Percentiles rank a stretch among this genome's conserved stretches.
Conservation (phyloP, 345 rosid genomes). For the Eucalyptus tenuipes region DNA sequence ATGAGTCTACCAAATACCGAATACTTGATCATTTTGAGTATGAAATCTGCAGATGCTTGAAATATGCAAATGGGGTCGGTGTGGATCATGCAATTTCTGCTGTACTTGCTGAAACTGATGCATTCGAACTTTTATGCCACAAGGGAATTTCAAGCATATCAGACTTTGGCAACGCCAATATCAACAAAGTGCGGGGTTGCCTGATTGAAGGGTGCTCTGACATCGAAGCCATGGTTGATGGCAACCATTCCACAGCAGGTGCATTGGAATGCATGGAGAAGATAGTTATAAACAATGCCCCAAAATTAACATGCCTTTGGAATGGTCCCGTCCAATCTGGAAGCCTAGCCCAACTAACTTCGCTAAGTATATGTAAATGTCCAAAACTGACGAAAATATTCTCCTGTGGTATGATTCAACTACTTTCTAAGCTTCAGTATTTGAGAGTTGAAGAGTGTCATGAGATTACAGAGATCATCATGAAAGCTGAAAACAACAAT, state of each 20-base stretch:
- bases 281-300: not conserved
- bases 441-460: conserved; percentile 6
- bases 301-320: conserved; percentile 2
- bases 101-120: conserved; percentile 14
- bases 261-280: not conserved
- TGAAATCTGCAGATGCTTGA: conserved; percentile 4
- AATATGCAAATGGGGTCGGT: not conserved
- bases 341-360: conserved; percentile 9
- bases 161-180: not conserved
- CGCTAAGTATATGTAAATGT: not conserved
- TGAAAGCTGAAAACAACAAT: not conserved
- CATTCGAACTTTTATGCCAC: conserved; percentile 10
- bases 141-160: conserved; percentile 1
- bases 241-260: not conserved
- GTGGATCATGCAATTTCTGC: not conserved
- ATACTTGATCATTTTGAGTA: conserved; percentile 3
- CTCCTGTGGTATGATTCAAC: not conserved
- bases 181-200: conserved; percentile 1
- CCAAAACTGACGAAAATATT: conserved; percentile 1
- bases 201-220: conserved; percentile 3
- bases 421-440: conserved; percentile 2
- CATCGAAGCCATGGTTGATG: not conserved
- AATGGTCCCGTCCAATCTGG: not conserved
- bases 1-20: not conserved
- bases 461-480: conserved; percentile 4